Percentiles rank a stretch among this genome's conserved stretches.
These are phyloP conservation scores for Atractiella rhizophila DNA, from an alignment of 768 basidiomycete species.

Conservation along the genomic window DNA sequence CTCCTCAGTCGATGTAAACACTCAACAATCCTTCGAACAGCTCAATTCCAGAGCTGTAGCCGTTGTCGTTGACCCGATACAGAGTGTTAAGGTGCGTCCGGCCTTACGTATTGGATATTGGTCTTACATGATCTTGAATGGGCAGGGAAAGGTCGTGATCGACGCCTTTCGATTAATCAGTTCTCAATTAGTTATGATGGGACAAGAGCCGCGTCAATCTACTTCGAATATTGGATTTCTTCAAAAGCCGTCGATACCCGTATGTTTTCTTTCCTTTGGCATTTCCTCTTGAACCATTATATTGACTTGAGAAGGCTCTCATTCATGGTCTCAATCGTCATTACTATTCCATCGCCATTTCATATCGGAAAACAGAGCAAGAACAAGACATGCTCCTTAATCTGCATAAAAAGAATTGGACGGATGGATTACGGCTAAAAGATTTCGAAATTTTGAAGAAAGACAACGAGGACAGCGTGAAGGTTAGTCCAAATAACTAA, in stretches of 20 bases:
- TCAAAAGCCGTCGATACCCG: slow-evolving; percentile 97
- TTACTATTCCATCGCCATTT: slow-evolving; percentile 93
- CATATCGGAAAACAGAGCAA: slow-evolving; percentile 91
- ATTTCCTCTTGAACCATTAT: background rate
- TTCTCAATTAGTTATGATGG: slow-evolving; percentile 59
- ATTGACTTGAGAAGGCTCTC: slow-evolving; percentile 5
- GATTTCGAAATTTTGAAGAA: slow-evolving; percentile 76
- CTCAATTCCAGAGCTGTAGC: slow-evolving; percentile 81
- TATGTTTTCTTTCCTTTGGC: slow-evolving; percentile 1
- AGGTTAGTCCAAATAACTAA: slow-evolving; percentile 32
- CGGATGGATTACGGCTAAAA: slow-evolving; percentile 71
- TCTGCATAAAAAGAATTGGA: slow-evolving; percentile 96
- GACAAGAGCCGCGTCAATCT: slow-evolving; percentile 84
- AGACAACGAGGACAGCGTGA: slow-evolving; percentile 74
- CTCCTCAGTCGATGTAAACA: slow-evolving; percentile 94
- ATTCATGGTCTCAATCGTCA: slow-evolving; percentile 94
- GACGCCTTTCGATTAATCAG: slow-evolving; percentile 96
- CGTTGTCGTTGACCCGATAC: slow-evolving; percentile 93
- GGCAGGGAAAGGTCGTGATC: slow-evolving; percentile 87
- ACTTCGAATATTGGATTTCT: slow-evolving; percentile 97
- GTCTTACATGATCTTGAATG: no score
- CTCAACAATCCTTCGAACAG: slow-evolving; percentile 84
- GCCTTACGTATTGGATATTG: no score
- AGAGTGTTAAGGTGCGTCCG: slow-evolving; percentile 95
- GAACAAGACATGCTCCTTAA: slow-evolving; percentile 99